Evolutionary conservation across 2,329 filamentous ascomycete genomes (phyloP).

Genomic region (Orbilia blumenaviensis): DNA sequence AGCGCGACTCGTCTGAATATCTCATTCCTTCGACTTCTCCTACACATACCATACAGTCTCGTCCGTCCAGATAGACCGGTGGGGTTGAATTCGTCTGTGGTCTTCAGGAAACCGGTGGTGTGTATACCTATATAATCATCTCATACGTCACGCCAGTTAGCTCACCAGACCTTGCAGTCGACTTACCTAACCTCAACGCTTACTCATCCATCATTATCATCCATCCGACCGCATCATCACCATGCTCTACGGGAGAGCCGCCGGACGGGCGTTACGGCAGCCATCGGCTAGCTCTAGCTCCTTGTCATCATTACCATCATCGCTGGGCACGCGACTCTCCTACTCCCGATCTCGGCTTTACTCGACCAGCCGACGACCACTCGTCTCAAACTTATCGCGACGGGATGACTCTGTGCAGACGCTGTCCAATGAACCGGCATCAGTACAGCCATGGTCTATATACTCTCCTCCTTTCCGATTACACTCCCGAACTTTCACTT

Average conservation of each 20-base stretch:
- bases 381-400: conserved; percentile 13
- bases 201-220: conserved; percentile 1
- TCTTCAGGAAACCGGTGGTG: neutral
- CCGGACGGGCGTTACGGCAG: conserved; percentile 43
- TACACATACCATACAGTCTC: conserved; percentile 24
- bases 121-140: neutral
- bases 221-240: neutral
- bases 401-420: conserved; percentile 7
- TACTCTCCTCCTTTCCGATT: conserved; percentile 56
- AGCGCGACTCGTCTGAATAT: conserved; percentile 5
- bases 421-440: neutral
- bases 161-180: neutral
- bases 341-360: conserved; percentile 9
- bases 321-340: conserved; percentile 32
- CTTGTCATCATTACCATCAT: conserved; percentile 3
- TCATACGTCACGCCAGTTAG: neutral
- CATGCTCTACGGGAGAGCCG: conserved; percentile 46
- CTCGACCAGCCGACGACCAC: conserved; percentile 24
- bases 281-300: neutral
- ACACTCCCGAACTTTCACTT: conserved; percentile 61
- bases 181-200: conserved; percentile 5
- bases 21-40: neutral
- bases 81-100: neutral
- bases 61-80: neutral
- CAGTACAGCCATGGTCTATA: conserved; percentile 45